Evolutionary conservation across 176 grass and related monocot genomes (phyloP).

Genomic region (Bolboschoenus planiculmis): DNA sequence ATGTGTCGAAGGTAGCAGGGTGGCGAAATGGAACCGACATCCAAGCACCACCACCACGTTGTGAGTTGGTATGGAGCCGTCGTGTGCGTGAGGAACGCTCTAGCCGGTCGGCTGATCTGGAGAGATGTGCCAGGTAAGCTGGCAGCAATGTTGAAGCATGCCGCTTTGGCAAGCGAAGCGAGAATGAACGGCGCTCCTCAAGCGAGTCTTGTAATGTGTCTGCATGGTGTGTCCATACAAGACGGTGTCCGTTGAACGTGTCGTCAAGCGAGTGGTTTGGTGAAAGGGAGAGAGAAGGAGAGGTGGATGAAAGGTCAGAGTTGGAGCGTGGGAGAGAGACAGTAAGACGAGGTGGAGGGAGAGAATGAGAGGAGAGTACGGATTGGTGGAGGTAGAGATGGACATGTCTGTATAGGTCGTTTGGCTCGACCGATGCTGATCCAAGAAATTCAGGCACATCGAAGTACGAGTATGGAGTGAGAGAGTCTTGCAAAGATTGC

Average conservation of each 20-base stretch:
- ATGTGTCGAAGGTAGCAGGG: constrained; percentile 82
- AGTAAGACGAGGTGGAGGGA: constrained; percentile 66
- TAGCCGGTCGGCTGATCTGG: constrained; percentile 49
- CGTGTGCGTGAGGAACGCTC: constrained; percentile 73
- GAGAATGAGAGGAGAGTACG: constrained; percentile 48
- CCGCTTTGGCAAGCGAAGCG: constrained; percentile 75
- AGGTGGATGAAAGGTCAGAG: constrained; percentile 8
- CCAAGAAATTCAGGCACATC: constrained; percentile 89
- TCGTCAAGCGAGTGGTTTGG: constrained; percentile 82
- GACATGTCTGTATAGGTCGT: constrained; percentile 80
- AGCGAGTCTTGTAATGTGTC: constrained; percentile 96
- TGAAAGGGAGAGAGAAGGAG: constrained; percentile 65
- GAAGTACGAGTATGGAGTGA: constrained; percentile 97
- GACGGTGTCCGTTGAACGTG: constrained; percentile 59
- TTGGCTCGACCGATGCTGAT: constrained; percentile 81
- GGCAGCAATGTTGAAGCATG: constrained; percentile 61
- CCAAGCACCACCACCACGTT: constrained; percentile 42
- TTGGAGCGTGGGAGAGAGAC: constrained; percentile 52
- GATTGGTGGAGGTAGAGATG: constrained; percentile 96
- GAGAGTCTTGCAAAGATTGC: constrained; percentile 84
- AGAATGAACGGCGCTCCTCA: constrained; percentile 83
- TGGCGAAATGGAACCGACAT: constrained; percentile 80
- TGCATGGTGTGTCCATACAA: constrained; percentile 74
- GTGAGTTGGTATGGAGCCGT: constrained; percentile 69
- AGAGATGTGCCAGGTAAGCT: constrained; percentile 64